Conservation (phyloP, 1,284 basidiomycete species). For the Ustilago crameri region DNA sequence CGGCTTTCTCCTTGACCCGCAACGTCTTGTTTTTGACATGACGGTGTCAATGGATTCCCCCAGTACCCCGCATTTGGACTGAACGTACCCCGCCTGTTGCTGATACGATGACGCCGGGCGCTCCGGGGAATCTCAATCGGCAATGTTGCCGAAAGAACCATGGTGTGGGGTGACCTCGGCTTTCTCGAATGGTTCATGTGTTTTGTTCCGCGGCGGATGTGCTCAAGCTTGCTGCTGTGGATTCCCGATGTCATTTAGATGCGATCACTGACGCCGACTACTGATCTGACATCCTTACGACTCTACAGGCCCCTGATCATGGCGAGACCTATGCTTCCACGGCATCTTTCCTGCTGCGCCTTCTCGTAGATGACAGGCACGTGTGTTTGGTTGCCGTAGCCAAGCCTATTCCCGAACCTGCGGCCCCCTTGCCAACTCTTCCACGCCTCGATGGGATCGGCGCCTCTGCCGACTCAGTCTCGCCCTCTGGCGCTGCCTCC, state of each 20-base stretch:
- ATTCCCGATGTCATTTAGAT: no score
- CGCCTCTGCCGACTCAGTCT: slow-evolving; percentile 9
- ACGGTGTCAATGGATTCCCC: no score
- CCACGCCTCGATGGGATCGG: slow-evolving; percentile 1
- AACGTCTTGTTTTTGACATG: no score
- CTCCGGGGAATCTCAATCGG: neutral
- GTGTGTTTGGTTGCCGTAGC: slow-evolving; percentile 62
- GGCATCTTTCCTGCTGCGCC: slow-evolving; percentile 58
- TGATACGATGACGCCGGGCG: neutral
- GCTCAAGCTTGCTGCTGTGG: no score
- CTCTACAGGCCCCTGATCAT: slow-evolving; percentile 43
- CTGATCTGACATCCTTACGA: neutral
- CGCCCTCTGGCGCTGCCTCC: slow-evolving; percentile 3
- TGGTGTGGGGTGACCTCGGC: no score
- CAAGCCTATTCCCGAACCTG: slow-evolving; percentile 55
- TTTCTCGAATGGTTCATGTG: no score
- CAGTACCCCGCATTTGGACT: neutral
- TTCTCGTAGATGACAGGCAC: slow-evolving; percentile 62
- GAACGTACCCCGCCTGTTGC: neutral
- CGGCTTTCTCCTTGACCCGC: no score
- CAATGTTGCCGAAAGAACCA: no score
- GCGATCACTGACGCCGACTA: neutral
- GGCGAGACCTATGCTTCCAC: slow-evolving; percentile 58
- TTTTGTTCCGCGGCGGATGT: no score
- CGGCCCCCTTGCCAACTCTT: slow-evolving; percentile 26